A percentile compares a stretch with the other conserved stretches of the same genome.
phyloP scores from a whole-genome alignment of 768 basidiomycete species.

The Lactarius hatsudake region DNA sequence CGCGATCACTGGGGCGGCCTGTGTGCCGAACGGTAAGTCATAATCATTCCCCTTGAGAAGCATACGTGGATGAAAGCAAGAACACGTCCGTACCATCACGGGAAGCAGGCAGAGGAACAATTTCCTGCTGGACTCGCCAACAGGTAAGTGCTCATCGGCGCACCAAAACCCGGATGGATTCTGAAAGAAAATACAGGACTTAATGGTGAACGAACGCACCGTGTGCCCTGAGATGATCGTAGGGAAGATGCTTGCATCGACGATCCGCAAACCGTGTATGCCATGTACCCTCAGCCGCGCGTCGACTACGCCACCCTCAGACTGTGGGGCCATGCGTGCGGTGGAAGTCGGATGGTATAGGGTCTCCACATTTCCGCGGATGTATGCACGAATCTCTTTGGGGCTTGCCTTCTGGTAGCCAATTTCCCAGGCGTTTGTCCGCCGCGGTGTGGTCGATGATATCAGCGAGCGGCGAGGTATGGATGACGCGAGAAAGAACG shows the following conservation, averaged over 20 bases:
- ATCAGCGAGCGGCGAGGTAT: slow-evolving; percentile 39
- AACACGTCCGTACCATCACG: neutral
- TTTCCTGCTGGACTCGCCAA: neutral
- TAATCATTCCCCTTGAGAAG: neutral
- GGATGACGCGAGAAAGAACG: slow-evolving; percentile 38
- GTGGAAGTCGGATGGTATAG: slow-evolving; percentile 46
- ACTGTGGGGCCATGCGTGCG: slow-evolving; percentile 39
- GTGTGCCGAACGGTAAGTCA: neutral
- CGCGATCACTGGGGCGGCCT: slow-evolving; percentile 33
- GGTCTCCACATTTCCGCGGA: slow-evolving; percentile 40
- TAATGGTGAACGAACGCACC: slow-evolving; percentile 32
- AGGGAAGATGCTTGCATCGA: slow-evolving; percentile 47
- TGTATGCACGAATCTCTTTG: slow-evolving; percentile 35
- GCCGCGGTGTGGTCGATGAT: slow-evolving; percentile 36
- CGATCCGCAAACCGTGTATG: slow-evolving; percentile 41
- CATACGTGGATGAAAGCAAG: neutral
- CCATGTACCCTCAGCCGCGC: slow-evolving; percentile 44
- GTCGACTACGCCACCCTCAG: slow-evolving; percentile 44
- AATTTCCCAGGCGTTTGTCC: slow-evolving; percentile 39
- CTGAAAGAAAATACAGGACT: neutral
- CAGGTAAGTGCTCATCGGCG: neutral
- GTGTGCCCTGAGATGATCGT: slow-evolving; percentile 45
- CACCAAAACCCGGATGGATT: neutral
- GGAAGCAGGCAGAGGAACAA: neutral
- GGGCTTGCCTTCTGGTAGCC: slow-evolving; percentile 35